phyloP scores from a whole-genome alignment of 2,329 filamentous ascomycete species.

The Lachnellula subtilissima region DNA sequence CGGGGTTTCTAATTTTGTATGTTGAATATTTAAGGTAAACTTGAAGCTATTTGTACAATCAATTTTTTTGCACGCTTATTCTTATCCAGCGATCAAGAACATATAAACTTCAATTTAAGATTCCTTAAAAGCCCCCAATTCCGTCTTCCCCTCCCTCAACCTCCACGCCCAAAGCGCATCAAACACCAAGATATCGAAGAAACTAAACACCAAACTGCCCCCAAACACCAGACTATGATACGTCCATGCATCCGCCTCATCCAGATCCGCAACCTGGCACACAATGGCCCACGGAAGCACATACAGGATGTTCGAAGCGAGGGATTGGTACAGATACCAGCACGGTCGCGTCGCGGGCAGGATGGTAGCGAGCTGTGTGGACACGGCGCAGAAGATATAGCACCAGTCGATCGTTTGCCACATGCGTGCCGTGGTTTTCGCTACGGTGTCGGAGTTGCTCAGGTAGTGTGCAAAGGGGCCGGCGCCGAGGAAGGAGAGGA shows the following conservation, averaged over 20 bases:
- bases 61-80: no score
- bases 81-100: background rate
- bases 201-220: slow-evolving; percentile 63
- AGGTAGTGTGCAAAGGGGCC: slow-evolving; percentile 59
- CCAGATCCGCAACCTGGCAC: slow-evolving; percentile 45
- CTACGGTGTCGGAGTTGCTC: slow-evolving; percentile 51
- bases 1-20: no score
- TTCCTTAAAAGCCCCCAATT: background rate
- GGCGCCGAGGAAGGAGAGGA: slow-evolving; percentile 56
- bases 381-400: slow-evolving; percentile 64
- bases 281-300: slow-evolving; percentile 68
- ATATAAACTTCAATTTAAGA: background rate
- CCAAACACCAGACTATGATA: slow-evolving; percentile 65
- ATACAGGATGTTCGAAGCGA: slow-evolving; percentile 62
- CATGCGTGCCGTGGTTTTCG: slow-evolving; percentile 59
- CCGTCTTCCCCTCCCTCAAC: slow-evolving; percentile 14
- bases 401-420: slow-evolving; percentile 55
- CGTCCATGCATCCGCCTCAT: slow-evolving; percentile 55
- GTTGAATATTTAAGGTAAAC: no score
- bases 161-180: slow-evolving; percentile 15
- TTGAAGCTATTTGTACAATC: no score
- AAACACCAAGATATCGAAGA: slow-evolving; percentile 32
- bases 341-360: slow-evolving; percentile 56
- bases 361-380: slow-evolving; percentile 60
- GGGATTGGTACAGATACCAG: slow-evolving; percentile 65